A percentile compares a stretch with the other conserved stretches of the same genome.
Conservation (phyloP, 495 filamentous ascomycete genomes). For the Aspergillus sclerotiicarbonarius region DNA sequence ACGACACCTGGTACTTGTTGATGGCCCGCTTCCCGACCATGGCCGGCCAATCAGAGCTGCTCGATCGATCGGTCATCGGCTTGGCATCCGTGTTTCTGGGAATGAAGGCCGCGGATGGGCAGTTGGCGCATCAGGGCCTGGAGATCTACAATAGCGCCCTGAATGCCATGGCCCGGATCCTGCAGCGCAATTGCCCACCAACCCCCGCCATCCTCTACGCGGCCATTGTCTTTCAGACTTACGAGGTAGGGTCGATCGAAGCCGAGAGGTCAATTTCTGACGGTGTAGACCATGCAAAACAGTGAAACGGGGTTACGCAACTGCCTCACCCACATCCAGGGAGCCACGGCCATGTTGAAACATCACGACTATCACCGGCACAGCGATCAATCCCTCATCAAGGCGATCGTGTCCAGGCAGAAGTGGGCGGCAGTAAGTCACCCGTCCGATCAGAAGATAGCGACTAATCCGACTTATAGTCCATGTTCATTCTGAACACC, state of each 20-base stretch:
- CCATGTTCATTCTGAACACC: background rate
- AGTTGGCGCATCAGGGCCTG: background rate
- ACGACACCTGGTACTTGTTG: background rate
- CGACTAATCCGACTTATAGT: background rate
- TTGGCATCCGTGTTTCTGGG: background rate
- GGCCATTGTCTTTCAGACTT: background rate
- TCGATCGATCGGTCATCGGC: background rate
- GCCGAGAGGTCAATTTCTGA: background rate
- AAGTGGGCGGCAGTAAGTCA: background rate
- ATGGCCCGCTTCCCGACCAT: background rate
- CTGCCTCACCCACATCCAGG: background rate
- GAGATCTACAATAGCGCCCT: background rate
- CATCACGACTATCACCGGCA: background rate
- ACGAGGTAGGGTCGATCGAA: background rate
- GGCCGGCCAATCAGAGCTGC: background rate
- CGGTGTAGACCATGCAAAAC: background rate
- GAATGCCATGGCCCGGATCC: background rate
- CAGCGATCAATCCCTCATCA: background rate
- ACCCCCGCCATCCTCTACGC: background rate
- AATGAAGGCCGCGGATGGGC: background rate
- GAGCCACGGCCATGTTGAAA: background rate
- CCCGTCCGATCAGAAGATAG: background rate
- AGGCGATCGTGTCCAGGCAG: background rate
- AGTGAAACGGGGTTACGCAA: background rate
- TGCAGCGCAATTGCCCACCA: background rate